Base-by-base conservation (phyloP, 2,329 filamentous ascomycete species). In the Nannizziopsis barbatae region DNA sequence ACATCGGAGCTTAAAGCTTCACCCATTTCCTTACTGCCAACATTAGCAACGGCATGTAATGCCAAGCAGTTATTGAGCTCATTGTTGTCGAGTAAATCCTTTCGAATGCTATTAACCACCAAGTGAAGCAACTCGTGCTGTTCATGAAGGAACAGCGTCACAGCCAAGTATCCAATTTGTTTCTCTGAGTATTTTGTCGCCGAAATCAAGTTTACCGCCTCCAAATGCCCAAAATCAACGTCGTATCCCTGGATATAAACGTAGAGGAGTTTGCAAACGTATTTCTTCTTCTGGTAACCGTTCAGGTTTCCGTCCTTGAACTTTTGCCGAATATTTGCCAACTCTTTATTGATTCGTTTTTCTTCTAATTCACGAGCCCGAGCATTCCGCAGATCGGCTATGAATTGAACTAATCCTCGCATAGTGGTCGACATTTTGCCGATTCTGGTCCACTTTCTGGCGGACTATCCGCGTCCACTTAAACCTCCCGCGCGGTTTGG, bases 281-380 rank as follows among this genome's bases (percentile, higher is more conserved):
- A 98, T 84, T 98, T 98, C 78, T 98, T 98, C 75, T 93, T 95
- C 74, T 95, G 88, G 65, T 98, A 98, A 56, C 92, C 93, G 64
- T 84, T 95, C 50, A 98, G 73, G 63, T 77, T 92, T 55, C 88
- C 89, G 66, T 92, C 86, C 77, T 94, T 95, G 75, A 96, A 98
- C 71, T 96, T 96, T 71, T 95, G 87, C 62, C 87, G 81, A 66
- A 98, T 98, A 64, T 98, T 98, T 64, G 92, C 92, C 66, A 98
- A 72, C 72, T 98, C 92, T 74, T 98, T 98, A 70, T 98, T 98
- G 73, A 98, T 96, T 64, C 92, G 80, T 76, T 98, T 98, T 74
- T 98, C 92, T 67, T 98, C 92, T 54, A 98, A 72, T 66, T 98
- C 92, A 53, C 93, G 80, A 41, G 93, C 92, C 66, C 92, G 79